phyloP scores from a whole-genome alignment of 2,329 filamentous ascomycete genomes.

The Fusarium sp. region DNA sequence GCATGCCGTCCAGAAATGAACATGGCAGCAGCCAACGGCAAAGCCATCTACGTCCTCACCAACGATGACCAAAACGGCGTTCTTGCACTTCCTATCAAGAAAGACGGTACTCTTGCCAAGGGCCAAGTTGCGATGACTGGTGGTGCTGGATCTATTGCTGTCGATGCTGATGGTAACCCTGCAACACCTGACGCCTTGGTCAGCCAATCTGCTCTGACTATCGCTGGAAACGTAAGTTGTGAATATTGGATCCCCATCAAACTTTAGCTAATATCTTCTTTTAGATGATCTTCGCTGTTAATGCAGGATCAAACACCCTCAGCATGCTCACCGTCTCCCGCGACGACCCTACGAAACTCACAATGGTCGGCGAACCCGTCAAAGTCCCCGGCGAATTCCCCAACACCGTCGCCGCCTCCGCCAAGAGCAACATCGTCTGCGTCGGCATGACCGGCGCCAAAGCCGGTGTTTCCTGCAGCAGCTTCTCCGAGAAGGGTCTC shows the following conservation, averaged over 20 bases:
- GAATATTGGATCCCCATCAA: rapidly evolving
- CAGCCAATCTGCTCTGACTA: constrained; percentile 62
- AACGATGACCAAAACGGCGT: constrained; percentile 64
- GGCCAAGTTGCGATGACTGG: constrained; percentile 59
- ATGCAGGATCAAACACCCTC: constrained; percentile 64
- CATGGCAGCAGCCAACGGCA: constrained; percentile 33
- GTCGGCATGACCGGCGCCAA: constrained; percentile 59
- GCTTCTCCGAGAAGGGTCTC: constrained; percentile 55
- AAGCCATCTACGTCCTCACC: constrained; percentile 67
- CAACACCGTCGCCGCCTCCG: constrained; percentile 62
- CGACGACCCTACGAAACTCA: constrained; percentile 58
- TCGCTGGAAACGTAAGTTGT: constrained; percentile 60
- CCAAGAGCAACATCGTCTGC: constrained; percentile 57
- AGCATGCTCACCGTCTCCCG: constrained; percentile 60
- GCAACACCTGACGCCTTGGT: constrained; percentile 63
- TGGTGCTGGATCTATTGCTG: constrained; percentile 57
- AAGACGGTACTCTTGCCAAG: constrained; percentile 59
- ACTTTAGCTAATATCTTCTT: neutral
- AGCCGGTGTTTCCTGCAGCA: constrained; percentile 59
- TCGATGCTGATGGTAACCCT: constrained; percentile 54
- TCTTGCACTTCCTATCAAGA: constrained; percentile 60
- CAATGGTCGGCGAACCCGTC: constrained; percentile 56
- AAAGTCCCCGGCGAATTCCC: constrained; percentile 64
- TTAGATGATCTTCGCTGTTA: constrained; percentile 65
- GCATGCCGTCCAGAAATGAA: constrained; percentile 7